Evolutionary conservation across 148 eudicot genomes (phyloP).

Genomic region (Amaranthus cruentus): DNA sequence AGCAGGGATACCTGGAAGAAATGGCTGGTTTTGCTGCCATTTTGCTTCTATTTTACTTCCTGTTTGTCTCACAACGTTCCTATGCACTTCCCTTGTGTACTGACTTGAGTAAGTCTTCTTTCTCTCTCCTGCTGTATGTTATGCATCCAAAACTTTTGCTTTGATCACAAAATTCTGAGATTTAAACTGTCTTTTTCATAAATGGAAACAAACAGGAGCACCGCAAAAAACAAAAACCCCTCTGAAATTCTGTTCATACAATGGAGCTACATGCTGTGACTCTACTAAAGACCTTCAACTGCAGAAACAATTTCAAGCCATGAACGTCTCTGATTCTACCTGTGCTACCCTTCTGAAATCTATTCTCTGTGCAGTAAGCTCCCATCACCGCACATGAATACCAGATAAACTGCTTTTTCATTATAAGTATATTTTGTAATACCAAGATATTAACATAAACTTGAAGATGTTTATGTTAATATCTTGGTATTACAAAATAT

Average conservation of each 20-base stretch:
- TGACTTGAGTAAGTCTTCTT: slow-evolving; percentile 54
- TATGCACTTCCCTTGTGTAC: slow-evolving; percentile 69
- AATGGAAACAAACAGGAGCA: slow-evolving; percentile 52
- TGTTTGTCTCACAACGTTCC: slow-evolving; percentile 38
- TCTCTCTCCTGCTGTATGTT: background rate
- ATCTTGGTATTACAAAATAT: background rate
- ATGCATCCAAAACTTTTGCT: background rate
- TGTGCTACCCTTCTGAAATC: slow-evolving; percentile 78
- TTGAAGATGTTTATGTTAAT: too few relatives aligned
- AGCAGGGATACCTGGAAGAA: background rate
- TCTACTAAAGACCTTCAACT: slow-evolving; percentile 50
- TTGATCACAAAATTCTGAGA: background rate
- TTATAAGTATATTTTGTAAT: background rate
- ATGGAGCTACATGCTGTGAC: slow-evolving; percentile 73
- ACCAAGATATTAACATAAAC: background rate
- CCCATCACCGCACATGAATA: background rate
- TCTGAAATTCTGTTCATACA: slow-evolving; percentile 60
- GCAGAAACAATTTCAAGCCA: slow-evolving; percentile 50
- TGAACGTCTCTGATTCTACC: slow-evolving; percentile 64
- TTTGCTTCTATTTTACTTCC: slow-evolving; percentile 27
- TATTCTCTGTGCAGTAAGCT: slow-evolving; percentile 76
- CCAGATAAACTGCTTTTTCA: background rate
- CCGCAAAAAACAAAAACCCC: slow-evolving; percentile 35
- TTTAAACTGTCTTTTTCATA: background rate
- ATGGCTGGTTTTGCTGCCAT: slow-evolving; percentile 28